These are phyloP conservation scores for Allomyces macrogynus DNA, from an alignment of 192 early-diverging fungal genomes.

Conservation along the genomic window DNA sequence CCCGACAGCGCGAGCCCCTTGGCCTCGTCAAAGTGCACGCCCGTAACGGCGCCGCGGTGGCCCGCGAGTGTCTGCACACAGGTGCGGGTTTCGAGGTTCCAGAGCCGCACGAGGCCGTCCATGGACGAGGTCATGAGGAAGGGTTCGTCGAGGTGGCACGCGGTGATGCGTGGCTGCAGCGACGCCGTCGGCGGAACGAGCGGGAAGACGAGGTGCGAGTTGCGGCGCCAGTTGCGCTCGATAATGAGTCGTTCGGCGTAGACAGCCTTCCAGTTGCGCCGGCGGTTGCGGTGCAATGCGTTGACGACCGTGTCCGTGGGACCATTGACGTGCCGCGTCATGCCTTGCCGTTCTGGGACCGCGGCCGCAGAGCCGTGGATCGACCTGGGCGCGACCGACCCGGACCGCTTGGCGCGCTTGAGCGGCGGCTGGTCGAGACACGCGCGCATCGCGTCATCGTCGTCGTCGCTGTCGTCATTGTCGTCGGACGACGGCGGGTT, in stretches of 20 bases:
- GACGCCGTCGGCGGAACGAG: conserved; percentile 71
- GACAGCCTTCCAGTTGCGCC: conserved; percentile 82
- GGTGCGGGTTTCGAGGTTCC: conserved; percentile 74
- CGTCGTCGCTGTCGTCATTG: not conserved
- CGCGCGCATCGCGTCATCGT: too few relatives aligned
- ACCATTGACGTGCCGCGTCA: too few relatives aligned
- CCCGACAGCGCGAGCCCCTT: conserved; percentile 34
- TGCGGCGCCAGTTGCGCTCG: conserved; percentile 84
- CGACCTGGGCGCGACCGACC: too few relatives aligned
- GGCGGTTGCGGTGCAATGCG: conserved; percentile 2
- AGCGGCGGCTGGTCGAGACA: too few relatives aligned
- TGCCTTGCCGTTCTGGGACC: too few relatives aligned
- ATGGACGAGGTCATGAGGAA: conserved; percentile 85
- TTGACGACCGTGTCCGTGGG: too few relatives aligned
- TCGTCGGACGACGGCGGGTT: not conserved
- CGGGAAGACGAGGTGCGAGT: conserved; percentile 49
- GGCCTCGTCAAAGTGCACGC: conserved; percentile 54
- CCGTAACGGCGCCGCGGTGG: conserved; percentile 58
- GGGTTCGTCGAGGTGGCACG: conserved; percentile 67
- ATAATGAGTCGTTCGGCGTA: conserved; percentile 81
- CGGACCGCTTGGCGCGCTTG: too few relatives aligned
- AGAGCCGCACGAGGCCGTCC: conserved; percentile 78
- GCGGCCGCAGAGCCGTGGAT: too few relatives aligned
- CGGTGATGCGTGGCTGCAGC: conserved; percentile 29
- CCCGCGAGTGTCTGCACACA: conserved; percentile 65